Conservation (phyloP, 805 yeast species). For the Candida lessepsii region DNA sequence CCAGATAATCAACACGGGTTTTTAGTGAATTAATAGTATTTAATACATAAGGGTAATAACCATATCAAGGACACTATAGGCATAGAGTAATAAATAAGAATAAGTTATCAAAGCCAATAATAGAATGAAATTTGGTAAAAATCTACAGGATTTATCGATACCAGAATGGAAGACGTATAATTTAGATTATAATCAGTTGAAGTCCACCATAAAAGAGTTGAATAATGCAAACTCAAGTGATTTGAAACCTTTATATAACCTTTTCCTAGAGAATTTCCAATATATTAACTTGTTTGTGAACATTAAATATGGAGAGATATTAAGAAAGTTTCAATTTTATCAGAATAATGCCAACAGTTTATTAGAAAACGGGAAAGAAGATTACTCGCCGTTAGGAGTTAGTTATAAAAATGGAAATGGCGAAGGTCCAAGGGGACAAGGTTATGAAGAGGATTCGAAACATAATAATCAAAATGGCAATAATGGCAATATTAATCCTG, state of each 20-base stretch:
- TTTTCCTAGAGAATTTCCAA: conserved; percentile 59
- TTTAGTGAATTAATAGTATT: no score
- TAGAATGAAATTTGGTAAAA: conserved; percentile 83
- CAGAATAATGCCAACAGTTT: conserved; percentile 13
- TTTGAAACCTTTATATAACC: conserved; percentile 33
- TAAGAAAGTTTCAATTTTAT: conserved; percentile 41
- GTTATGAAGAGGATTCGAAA: no score
- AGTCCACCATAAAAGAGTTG: conserved; percentile 58
- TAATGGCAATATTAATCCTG: not conserved
- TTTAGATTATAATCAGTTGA: conserved; percentile 77
- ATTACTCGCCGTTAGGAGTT: not conserved
- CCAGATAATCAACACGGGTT: no score
- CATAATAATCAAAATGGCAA: not conserved
- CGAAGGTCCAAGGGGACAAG: no score
- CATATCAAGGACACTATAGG: no score
- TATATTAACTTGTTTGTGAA: conserved; percentile 59
- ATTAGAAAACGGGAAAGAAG: conserved; percentile 2
- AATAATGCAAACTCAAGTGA: conserved; percentile 32
- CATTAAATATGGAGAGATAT: conserved; percentile 67
- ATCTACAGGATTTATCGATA: conserved; percentile 69
- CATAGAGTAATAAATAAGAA: no score
- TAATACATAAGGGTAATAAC: no score
- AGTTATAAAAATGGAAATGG: not conserved
- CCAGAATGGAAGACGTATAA: conserved; percentile 88
- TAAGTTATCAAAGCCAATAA: no score